Conservation (phyloP, 2,329 filamentous ascomycete species). For the Aspergillus amoenus region DNA sequence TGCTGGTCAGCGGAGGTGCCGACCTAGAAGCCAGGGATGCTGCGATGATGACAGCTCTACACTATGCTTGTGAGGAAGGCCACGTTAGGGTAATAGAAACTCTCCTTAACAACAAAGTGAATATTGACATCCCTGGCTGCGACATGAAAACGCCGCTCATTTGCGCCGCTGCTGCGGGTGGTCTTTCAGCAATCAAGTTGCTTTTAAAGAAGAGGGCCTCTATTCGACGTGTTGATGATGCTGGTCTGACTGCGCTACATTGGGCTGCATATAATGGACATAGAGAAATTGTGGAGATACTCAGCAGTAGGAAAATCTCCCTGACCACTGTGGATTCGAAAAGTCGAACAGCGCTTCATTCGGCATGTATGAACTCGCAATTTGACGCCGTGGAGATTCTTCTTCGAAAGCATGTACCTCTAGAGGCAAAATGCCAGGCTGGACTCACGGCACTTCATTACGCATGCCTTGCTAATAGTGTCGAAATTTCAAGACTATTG, state of each 20-base stretch:
- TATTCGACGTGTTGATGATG: slow-evolving; percentile 27
- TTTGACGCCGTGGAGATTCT: slow-evolving; percentile 41
- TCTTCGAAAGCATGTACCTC: slow-evolving; percentile 30
- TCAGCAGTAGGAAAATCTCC: slow-evolving; percentile 31
- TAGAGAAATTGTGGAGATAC: slow-evolving; percentile 33
- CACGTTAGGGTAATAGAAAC: slow-evolving; percentile 26
- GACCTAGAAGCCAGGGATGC: slow-evolving; percentile 39
- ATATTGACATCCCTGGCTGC: slow-evolving; percentile 32
- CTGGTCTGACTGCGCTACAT: slow-evolving; percentile 38
- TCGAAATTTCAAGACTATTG: slow-evolving; percentile 32
- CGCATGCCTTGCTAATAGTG: slow-evolving; percentile 33
- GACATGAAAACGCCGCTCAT: slow-evolving; percentile 38
- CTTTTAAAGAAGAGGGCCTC: slow-evolving; percentile 35
- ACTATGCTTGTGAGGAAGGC: slow-evolving; percentile 36
- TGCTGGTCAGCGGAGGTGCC: slow-evolving; percentile 33
- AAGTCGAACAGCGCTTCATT: slow-evolving; percentile 37
- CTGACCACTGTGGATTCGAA: slow-evolving; percentile 27
- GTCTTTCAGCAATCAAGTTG: slow-evolving; percentile 26
- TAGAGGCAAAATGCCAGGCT: slow-evolving; percentile 31
- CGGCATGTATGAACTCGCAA: slow-evolving; percentile 35
- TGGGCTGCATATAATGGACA: slow-evolving; percentile 42
- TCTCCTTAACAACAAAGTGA: slow-evolving; percentile 33
- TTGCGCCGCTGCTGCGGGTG: slow-evolving; percentile 35
- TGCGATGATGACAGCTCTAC: slow-evolving; percentile 36
- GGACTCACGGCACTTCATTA: slow-evolving; percentile 38